Conservation (phyloP, 2,329 filamentous ascomycete species). For the Diaporthe caulivora region DNA sequence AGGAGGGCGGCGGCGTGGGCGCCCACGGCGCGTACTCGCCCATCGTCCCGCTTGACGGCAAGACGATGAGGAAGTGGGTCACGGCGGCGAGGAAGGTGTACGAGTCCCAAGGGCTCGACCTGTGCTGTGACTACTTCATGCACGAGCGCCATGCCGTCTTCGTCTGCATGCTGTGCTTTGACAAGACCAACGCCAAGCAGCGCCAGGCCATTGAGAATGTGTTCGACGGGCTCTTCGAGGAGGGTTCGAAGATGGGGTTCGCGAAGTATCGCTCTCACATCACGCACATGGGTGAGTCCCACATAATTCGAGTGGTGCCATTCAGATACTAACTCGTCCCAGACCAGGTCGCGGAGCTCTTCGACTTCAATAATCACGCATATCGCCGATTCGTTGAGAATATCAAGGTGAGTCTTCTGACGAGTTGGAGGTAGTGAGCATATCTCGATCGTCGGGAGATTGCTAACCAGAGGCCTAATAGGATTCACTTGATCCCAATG, state of each 20-base stretch:
- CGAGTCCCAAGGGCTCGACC: constrained; percentile 56
- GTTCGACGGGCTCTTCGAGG: constrained; percentile 50
- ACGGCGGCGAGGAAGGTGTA: constrained; percentile 55
- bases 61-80: constrained; percentile 56
- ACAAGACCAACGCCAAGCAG: constrained; percentile 56
- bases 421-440: fast-evolving
- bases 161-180: constrained; percentile 62
- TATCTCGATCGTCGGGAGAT: fast-evolving
- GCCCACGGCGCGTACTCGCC: constrained; percentile 54
- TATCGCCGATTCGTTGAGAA: constrained; percentile 55
- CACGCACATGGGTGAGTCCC: constrained; percentile 53
- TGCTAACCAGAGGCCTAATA: constrained; percentile 26
- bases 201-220: constrained; percentile 51
- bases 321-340: constrained; percentile 14
- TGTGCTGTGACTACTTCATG: constrained; percentile 63
- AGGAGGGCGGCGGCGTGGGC: constrained; percentile 46
- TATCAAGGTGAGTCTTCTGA: constrained; percentile 48
- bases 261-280: constrained; percentile 55
- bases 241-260: constrained; percentile 51
- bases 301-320: background rate
- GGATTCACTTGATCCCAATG: constrained; percentile 53
- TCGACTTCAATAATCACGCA: constrained; percentile 54
- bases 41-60: constrained; percentile 53
- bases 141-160: constrained; percentile 59
- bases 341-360: constrained; percentile 53